Base-by-base conservation (phyloP, 1,139 yeast species). In the Geotrichum aggregatum region DNA sequence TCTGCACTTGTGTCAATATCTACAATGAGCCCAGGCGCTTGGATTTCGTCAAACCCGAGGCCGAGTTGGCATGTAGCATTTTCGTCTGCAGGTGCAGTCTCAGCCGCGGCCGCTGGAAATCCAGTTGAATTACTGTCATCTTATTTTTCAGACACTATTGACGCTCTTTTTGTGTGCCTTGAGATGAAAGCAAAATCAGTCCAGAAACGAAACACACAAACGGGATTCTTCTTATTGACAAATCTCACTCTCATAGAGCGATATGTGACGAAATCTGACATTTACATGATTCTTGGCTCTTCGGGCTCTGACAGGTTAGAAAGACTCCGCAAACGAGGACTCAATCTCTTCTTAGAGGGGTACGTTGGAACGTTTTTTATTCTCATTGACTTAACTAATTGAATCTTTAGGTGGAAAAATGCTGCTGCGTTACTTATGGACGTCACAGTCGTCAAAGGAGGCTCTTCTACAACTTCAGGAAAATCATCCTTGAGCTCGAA, bases 181-280 rank as follows among this genome's bases (percentile, higher is more conserved):
- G 91, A 76, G 66, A 75, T 68, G 61, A 80, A 71, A 65, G 87
- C 76, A 56, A 77, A 73, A 58, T 57, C 69, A 21, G 59, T 71
- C 56, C 73, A 61, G 70, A 62, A 65, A 38, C 60, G 62, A 48
- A 61, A 59, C 24, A 58, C 71, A 34, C 71, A 75, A 13, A 70
- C 75, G 40, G 98, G 98, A 1, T 80, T 82, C 60, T 80, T 84
- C 62, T 69, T 89, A 47, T 73, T 89, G 24, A 82, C 84, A 55
- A 88, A 89, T 63, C 71, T 86, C 53, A 79, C 85, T 35, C 74
- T 88, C 59, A 77, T 87, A 31, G 96, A 89, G 64, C 86, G 86
- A 54, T 79, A 85, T 54, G 74, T 86, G 22, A 80, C 83, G 59
- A 75, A 86, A 55, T 76, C 87, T 40, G 78, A 76, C 31, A 65